Percentiles rank a stretch among this genome's conserved stretches.
Conservation (phyloP, 352 stramenopile species). For the Globisporangium emineosum region DNA sequence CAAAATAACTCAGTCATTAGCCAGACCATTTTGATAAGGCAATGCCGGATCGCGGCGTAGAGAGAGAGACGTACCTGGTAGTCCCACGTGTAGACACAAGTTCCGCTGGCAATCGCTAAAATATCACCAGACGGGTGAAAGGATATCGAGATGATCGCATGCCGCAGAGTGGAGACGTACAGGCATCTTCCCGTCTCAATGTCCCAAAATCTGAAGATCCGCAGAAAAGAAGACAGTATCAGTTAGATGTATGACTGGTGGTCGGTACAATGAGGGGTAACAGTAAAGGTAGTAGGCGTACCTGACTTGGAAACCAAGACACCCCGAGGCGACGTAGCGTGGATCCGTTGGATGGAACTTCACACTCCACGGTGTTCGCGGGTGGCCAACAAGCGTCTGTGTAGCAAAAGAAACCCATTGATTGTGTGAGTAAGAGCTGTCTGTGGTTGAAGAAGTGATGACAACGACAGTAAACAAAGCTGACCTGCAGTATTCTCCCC, state of each 20-base stretch:
- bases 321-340: constrained; percentile 95
- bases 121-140: constrained; percentile 95
- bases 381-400: constrained; percentile 84
- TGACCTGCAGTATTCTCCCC: constrained; percentile 75
- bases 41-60: too few species aligned
- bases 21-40: too few species aligned
- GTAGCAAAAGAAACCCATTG: constrained; percentile 1
- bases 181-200: constrained; percentile 89
- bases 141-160: constrained; percentile 96
- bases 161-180: constrained; percentile 91
- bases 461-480: neutral
- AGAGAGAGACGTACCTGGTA: constrained; percentile 83
- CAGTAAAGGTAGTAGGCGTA: constrained; percentile 13
- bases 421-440: neutral
- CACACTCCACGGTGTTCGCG: constrained; percentile 94
- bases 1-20: neutral
- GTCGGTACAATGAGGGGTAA: neutral
- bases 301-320: constrained; percentile 94
- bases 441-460: neutral
- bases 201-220: constrained; percentile 70
- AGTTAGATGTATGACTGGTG: neutral
- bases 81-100: constrained; percentile 95
- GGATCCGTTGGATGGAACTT: constrained; percentile 96
- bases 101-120: constrained; percentile 94
- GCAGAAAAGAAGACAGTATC: neutral